Evolutionary conservation across 192 early-diverging fungal genomes (phyloP).

Genomic region (Fimicolochytrium jonesii): DNA sequence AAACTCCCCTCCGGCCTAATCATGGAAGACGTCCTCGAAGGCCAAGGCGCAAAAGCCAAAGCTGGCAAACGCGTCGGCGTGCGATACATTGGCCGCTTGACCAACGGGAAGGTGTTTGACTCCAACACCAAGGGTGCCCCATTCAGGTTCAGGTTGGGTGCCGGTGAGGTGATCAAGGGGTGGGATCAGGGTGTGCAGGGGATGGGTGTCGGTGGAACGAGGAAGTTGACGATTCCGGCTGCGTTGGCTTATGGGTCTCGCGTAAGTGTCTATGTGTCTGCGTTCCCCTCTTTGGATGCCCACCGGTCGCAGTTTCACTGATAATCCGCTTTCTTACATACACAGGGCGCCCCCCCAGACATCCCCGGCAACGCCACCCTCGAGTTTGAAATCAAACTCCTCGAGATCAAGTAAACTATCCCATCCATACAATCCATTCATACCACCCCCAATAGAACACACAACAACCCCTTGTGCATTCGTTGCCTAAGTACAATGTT

Average conservation of each 20-base stretch:
- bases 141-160: constrained; percentile 83
- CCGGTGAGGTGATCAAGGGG: constrained; percentile 90
- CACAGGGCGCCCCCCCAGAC: constrained; percentile 89
- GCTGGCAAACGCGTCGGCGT: constrained; percentile 67
- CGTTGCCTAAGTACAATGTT: too few species aligned
- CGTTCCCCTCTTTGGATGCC: neutral
- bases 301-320: constrained; percentile 3
- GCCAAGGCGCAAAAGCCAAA: constrained; percentile 60
- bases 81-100: constrained; percentile 92
- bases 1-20: constrained; percentile 66
- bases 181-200: constrained; percentile 85
- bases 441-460: too few species aligned
- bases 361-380: constrained; percentile 83
- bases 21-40: constrained; percentile 74
- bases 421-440: too few species aligned
- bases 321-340: constrained; percentile 49
- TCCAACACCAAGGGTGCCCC: constrained; percentile 86
- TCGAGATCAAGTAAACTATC: constrained; percentile 34
- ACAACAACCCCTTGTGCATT: too few species aligned
- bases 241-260: constrained; percentile 56
- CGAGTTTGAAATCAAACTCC: constrained; percentile 85
- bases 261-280: constrained; percentile 16
- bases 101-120: constrained; percentile 95
- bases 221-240: constrained; percentile 87
- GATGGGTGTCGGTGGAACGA: constrained; percentile 89